These are phyloP conservation scores for Suillus subalutaceus DNA, from an alignment of 768 basidiomycete species.

Conservation along the genomic window DNA sequence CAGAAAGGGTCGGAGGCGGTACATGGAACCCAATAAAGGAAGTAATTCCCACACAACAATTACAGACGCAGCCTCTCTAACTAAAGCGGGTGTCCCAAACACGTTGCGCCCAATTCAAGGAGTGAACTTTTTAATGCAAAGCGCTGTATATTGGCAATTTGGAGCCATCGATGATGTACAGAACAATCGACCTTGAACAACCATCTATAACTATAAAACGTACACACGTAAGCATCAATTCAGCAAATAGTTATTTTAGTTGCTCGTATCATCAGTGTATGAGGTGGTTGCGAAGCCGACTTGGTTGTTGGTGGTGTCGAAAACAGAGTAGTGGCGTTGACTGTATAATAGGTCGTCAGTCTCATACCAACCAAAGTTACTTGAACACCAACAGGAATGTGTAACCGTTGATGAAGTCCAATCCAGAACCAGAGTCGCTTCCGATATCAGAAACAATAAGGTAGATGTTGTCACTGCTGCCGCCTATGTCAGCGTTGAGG, in stretches of 20 bases:
- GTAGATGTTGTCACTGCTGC: conserved; percentile 26
- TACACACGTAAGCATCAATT: not conserved
- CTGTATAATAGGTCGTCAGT: conserved; percentile 12
- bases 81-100: no score
- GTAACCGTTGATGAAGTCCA: conserved; percentile 29
- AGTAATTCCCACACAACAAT: no score
- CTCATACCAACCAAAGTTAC: conserved; percentile 15
- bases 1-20: no score
- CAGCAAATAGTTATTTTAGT: conserved; percentile 12
- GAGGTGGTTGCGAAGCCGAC: conserved; percentile 45
- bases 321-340: conserved; percentile 48
- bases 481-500: conserved; percentile 33
- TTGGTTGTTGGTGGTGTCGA: conserved; percentile 39
- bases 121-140: no score
- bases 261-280: conserved; percentile 29
- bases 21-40: no score
- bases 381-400: conserved; percentile 19
- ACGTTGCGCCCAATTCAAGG: no score
- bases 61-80: no score
- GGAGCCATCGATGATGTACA: no score
- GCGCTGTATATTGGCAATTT: no score
- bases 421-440: conserved; percentile 14
- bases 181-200: not conserved
- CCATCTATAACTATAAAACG: not conserved
- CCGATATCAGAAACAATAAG: conserved; percentile 32